Conservation (phyloP, 2,329 filamentous ascomycete genomes). For the Talaromyces sp. region DNA sequence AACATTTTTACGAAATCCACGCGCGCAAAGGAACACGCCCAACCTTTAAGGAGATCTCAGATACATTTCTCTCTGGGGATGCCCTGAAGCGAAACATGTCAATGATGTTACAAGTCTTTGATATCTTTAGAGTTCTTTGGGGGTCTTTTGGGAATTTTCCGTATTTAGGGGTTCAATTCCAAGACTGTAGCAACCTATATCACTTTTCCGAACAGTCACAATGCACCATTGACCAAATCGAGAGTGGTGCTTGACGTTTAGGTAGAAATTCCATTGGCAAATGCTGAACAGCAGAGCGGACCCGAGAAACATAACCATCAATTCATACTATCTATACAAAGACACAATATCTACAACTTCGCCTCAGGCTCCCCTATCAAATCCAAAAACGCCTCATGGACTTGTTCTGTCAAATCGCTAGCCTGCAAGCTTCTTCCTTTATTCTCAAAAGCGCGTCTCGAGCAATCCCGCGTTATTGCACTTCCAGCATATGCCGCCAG, state of each 20-base stretch:
- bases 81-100: too few species aligned
- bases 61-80: not conserved
- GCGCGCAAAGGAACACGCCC: not conserved
- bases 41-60: not conserved
- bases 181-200: too few species aligned
- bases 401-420: slow-evolving; percentile 85
- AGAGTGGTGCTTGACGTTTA: not conserved
- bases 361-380: slow-evolving; percentile 69
- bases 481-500: slow-evolving; percentile 84
- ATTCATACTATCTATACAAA: not conserved
- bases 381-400: slow-evolving; percentile 74
- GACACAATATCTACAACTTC: slow-evolving; percentile 25
- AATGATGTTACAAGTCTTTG: too few species aligned
- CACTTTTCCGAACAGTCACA: not conserved
- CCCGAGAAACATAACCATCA: not conserved
- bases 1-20: not conserved
- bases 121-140: too few species aligned
- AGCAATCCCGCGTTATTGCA: slow-evolving; percentile 85
- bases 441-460: slow-evolving; percentile 77
- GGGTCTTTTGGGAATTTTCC: too few species aligned
- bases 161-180: too few species aligned
- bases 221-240: not conserved
- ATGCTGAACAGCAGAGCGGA: too few species aligned
- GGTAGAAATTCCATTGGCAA: not conserved
- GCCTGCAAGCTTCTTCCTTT: slow-evolving; percentile 87